Conservation (phyloP, 257 asterid species). For the Nicotiana tabacum region DNA sequence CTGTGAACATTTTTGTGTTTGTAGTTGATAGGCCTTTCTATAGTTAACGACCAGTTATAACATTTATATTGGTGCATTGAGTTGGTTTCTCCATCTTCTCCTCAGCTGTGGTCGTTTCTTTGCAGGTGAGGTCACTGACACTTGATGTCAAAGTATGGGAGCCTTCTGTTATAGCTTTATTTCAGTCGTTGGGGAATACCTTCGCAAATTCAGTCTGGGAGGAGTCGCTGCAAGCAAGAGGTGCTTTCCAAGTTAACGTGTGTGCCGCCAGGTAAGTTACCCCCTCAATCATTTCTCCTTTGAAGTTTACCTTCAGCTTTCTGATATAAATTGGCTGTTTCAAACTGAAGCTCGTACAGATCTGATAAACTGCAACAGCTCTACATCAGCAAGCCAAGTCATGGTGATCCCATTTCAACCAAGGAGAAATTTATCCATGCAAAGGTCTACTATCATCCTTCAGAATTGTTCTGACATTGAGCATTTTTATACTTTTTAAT, state of each 20-base stretch:
- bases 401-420: conserved; percentile 64
- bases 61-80: conserved; percentile 2
- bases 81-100: conserved; percentile 12
- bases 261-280: conserved; percentile 60
- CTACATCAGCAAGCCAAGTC: conserved; percentile 72
- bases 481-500: background rate
- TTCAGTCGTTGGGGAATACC: conserved; percentile 88
- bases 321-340: conserved; percentile 16
- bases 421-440: conserved; percentile 96
- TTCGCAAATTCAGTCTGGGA: conserved; percentile 95
- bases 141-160: conserved; percentile 99
- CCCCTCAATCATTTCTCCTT: conserved; percentile 2
- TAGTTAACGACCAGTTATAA: background rate
- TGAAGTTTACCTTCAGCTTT: conserved; percentile 17
- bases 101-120: conserved; percentile 12
- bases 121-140: conserved; percentile 93
- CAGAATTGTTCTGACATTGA: background rate
- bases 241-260: conserved; percentile 63
- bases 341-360: conserved; percentile 56
- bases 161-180: conserved; percentile 82
- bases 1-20: background rate
- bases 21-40: background rate
- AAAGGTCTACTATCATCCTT: conserved; percentile 45
- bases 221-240: conserved; percentile 68
- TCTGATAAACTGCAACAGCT: conserved; percentile 58